Percentiles rank a stretch among this genome's conserved stretches.
phyloP scores from a whole-genome alignment of 2,329 filamentous ascomycete species.

The Pochonia chlamydosporia region DNA sequence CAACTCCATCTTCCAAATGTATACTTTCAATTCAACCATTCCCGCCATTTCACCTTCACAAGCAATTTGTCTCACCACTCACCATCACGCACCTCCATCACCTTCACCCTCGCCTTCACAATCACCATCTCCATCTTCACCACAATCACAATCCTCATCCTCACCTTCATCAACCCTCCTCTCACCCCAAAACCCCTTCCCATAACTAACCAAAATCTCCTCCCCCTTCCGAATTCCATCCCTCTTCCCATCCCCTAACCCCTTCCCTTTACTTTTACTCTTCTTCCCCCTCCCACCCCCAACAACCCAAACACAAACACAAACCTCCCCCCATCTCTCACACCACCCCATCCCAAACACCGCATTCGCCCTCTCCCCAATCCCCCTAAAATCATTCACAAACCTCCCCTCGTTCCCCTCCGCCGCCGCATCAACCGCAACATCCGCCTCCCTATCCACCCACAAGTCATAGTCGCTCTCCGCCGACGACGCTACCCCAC shows the following conservation, averaged over 20 bases:
- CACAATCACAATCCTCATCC: background rate
- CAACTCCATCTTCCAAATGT: too few relatives aligned
- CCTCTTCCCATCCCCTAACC: constrained; percentile 17
- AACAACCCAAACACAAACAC: constrained; percentile 54
- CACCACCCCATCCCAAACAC: constrained; percentile 58
- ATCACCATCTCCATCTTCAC: too few relatives aligned
- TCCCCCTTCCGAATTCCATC: constrained; percentile 44
- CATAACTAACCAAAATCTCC: constrained; percentile 62
- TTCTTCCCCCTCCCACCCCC: too few relatives aligned
- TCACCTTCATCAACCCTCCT: constrained; percentile 19
- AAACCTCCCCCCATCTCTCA: constrained; percentile 40
- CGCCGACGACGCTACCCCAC: constrained; percentile 19
- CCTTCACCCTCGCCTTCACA: too few relatives aligned
- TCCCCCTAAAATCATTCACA: constrained; percentile 61
- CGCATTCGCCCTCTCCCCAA: constrained; percentile 47
- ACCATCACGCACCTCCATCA: too few relatives aligned
- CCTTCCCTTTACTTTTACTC: too few relatives aligned
- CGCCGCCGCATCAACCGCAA: constrained; percentile 54
- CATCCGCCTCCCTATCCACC: constrained; percentile 49
- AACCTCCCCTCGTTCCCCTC: constrained; percentile 60
- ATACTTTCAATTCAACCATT: too few relatives aligned
- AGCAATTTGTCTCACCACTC: too few relatives aligned
- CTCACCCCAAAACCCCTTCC: constrained; percentile 59
- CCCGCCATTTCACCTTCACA: too few relatives aligned
- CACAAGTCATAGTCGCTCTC: constrained; percentile 57